Base-by-base conservation (phyloP, 345 rosid species). In the Eucalyptus regnans region DNA sequence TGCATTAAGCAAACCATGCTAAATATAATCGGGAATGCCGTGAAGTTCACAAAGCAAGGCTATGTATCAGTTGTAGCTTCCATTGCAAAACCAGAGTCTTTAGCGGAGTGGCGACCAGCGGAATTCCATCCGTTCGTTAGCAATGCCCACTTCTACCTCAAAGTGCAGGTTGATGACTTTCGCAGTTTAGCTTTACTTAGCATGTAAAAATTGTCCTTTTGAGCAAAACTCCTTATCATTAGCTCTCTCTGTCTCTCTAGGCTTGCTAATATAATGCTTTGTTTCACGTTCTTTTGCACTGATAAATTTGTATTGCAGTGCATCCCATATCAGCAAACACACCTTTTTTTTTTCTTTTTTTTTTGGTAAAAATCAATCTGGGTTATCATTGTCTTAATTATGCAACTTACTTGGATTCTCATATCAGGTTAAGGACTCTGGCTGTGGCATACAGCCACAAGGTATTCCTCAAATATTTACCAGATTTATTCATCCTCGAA, bases 31-130 rank as follows among this genome's bases (percentile, higher is more conserved):
- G 99, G 99, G 12, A 97, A 97, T 89, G 99, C 99, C 46, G 98
- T 96, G 90, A 97, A 97, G 95, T 97, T 96, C 93, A 96, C 99
- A 22, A 96, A 95, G 92, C 98, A 96, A 91, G 99, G 99, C 86
- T 91, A 91, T 43, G 94, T 95, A 62, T 95, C 97, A n/a, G 86
- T 96, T 54, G 89, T 92, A 52, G 99, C 93, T 84, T 94, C 99
- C 50, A 94, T 96, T 88, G 96, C 96, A 90, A 96, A 95, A 90
- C 95, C 98, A 8, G 99, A 96, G 81, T 93, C 95, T 56, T 91
- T 91, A 87, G 93, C 94, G 89, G 99, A 97, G 88, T 91, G 98
- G 93, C 93, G 91, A 80, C 93, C 95, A 49, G 96, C 96, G 50
- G 99, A 96, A 64, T 94, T 92, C 84, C 91, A 91, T 89, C 98